Base-by-base conservation (phyloP, 2,329 filamentous ascomycete species). In the Coleophoma cylindrospora region DNA sequence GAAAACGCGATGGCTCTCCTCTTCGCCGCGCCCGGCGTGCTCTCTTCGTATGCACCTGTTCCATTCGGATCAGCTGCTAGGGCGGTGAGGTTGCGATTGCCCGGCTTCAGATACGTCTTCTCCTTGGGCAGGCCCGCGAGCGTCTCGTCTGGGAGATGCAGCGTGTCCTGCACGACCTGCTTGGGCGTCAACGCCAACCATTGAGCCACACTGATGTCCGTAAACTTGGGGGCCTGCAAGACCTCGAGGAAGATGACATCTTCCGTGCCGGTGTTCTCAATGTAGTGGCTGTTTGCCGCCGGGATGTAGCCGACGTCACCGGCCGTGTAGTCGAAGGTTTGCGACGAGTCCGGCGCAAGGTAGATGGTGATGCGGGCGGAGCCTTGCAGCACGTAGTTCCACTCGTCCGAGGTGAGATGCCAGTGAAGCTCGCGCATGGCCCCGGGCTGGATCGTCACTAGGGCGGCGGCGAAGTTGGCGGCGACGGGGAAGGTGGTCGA, bases 371-470 rank as follows among this genome's bases (percentile, higher is more conserved):
- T 70, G 10, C 80, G 74, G 0, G 73, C 81, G 11, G 72, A 72
- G 0, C 81, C 81, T 48, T 72, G 63, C 8, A 83, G 65, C 67
- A 84, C 81, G 64, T 77, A 83, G 46, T 73, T 73, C 80, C 80
- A 84, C 63, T 84, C 80, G 61, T 83, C 80, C 9, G 71, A 74
- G 1, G 70, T 73, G 1, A 77, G 76, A 66, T 84, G 80, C 80
- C 81, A 84, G 67, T 84, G 81, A 40, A 85, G 67, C 60, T 84
- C 81, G 19, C 81, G 74, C 77, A 84, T 79, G 1, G 80, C 80
- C n/a, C 81, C 81, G 0, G 81, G 80, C 57, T 81, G 69, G 33
- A 84, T 68, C 2, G 74, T 79, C 10, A 84, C 76, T 2, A 83
- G 68, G 0, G 78, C 79, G 0, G 74, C 74, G 3, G 79, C 77